Conservation (phyloP, 1,139 yeast species). For the Meyerozyma sp. region DNA sequence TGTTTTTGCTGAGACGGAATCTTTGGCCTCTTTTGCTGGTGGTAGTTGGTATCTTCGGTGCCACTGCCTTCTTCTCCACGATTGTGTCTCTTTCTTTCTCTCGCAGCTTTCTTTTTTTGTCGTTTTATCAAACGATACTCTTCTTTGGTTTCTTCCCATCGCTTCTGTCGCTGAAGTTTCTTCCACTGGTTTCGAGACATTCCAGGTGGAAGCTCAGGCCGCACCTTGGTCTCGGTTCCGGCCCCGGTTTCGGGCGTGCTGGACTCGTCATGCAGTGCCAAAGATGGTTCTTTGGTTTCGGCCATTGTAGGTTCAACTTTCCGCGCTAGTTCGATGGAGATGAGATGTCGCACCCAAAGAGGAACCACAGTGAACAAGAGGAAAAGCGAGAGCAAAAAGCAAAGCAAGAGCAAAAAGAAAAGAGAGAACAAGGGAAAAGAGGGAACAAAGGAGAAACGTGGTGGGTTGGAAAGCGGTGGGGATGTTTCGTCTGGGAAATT, state of each 20-base stretch:
- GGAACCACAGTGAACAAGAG: too few relatives aligned
- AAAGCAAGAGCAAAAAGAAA: too few relatives aligned
- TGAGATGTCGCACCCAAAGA: neutral
- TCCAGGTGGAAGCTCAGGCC: constrained; percentile 28
- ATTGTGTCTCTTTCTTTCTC: constrained; percentile 23
- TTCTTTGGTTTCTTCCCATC: constrained; percentile 63
- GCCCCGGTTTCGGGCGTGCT: neutral
- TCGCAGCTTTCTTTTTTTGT: constrained; percentile 47
- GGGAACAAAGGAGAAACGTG: too few relatives aligned
- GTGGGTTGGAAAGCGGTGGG: too few relatives aligned
- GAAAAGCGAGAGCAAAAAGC: too few relatives aligned
- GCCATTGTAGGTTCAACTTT: neutral
- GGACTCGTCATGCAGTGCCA: neutral
- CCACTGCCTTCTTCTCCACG: constrained; percentile 13
- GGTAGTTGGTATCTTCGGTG: constrained; percentile 15
- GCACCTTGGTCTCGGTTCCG: neutral
- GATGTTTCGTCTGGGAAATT: neutral
- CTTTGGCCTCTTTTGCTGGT: constrained; percentile 23
- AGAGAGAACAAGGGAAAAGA: too few relatives aligned
- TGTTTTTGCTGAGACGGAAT: constrained; percentile 36
- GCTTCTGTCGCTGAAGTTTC: constrained; percentile 51
- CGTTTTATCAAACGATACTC: constrained; percentile 47
- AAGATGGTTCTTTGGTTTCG: neutral
- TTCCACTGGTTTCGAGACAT: constrained; percentile 86
- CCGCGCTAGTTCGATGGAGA: neutral